Conservation (phyloP, 805 yeast species). For the Teunomyces gatunensis region DNA sequence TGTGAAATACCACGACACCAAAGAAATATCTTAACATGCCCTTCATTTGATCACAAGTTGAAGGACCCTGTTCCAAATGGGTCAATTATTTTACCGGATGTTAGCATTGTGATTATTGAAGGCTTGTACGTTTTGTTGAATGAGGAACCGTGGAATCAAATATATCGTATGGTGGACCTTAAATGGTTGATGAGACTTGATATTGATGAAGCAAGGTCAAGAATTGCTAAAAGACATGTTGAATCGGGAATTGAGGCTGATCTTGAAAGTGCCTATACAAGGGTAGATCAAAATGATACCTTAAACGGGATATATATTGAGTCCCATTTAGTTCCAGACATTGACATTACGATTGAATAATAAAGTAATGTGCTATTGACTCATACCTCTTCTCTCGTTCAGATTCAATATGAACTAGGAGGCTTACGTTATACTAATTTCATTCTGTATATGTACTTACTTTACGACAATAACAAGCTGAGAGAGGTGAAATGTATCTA, state of each 20-base stretch:
- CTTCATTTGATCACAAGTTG: slow-evolving; percentile 26
- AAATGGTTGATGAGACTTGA: slow-evolving; percentile 17
- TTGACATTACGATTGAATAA: not conserved
- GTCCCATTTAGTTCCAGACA: not conserved
- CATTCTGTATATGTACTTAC: too few relatives aligned
- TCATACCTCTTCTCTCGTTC: not conserved
- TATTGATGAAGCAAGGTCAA: slow-evolving; percentile 14
- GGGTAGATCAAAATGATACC: slow-evolving; percentile 57
- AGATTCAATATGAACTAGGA: not conserved
- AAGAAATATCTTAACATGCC: slow-evolving; percentile 10
- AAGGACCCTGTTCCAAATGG: slow-evolving; percentile 25
- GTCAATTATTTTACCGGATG: slow-evolving; percentile 16
- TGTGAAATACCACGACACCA: not conserved
- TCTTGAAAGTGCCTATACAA: slow-evolving; percentile 48
- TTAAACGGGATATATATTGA: slow-evolving; percentile 54
- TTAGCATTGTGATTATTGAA: slow-evolving; percentile 21
- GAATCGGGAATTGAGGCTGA: slow-evolving; percentile 17
- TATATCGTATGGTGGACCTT: slow-evolving; percentile 17
- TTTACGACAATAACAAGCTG: too few relatives aligned
- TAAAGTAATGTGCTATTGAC: not conserved
- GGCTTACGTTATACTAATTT: not conserved
- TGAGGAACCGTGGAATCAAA: slow-evolving; percentile 20
- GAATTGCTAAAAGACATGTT: slow-evolving; percentile 22
- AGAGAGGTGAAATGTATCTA: too few relatives aligned
- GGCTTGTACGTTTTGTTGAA: slow-evolving; percentile 25